Percentiles rank a stretch among this genome's conserved stretches.
Evolutionary conservation across 192 early-diverging fungal species (phyloP).

Genomic region (Kappamyces sp.): DNA sequence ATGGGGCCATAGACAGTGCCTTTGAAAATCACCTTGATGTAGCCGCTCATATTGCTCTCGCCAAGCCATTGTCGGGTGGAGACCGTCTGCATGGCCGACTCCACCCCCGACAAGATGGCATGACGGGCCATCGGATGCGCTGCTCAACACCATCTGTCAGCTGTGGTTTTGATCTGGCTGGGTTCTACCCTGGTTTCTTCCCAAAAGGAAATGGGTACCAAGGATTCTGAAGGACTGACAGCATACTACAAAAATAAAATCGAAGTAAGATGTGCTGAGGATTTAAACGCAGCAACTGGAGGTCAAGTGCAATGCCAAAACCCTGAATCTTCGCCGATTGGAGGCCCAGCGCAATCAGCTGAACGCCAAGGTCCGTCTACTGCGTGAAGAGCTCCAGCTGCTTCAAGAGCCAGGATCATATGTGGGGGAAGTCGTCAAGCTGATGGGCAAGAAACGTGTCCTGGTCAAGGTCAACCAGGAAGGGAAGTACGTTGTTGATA

Average conservation of each 20-base stretch:
- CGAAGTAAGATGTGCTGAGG: conserved; percentile 27
- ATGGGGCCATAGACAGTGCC: conserved; percentile 23
- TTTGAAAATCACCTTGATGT: conserved; percentile 21
- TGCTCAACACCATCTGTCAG: too few species aligned
- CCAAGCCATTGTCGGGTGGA: too few species aligned
- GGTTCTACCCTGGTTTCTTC: too few species aligned
- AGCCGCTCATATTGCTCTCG: neutral
- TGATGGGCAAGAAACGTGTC: conserved; percentile 95
- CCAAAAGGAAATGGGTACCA: neutral
- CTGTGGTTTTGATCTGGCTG: too few species aligned
- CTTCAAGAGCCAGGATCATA: conserved; percentile 94
- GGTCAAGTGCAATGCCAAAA: conserved; percentile 77
- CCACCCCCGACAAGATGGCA: too few species aligned
- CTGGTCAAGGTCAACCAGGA: conserved; percentile 80
- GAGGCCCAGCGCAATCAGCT: conserved; percentile 98
- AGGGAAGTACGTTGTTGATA: conserved; percentile 97
- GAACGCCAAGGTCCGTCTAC: conserved; percentile 92
- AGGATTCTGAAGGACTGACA: conserved; percentile 28
- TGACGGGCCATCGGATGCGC: too few species aligned
- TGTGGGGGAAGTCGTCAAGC: conserved; percentile 95
- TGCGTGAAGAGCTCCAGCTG: conserved; percentile 93
- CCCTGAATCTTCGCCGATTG: conserved; percentile 92
- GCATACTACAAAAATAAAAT: conserved; percentile 51
- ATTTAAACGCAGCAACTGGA: conserved; percentile 64
- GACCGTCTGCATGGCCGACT: too few species aligned